Base-by-base conservation (phyloP, 805 yeast species). In the Kluyveromyces nonfermentans region DNA sequence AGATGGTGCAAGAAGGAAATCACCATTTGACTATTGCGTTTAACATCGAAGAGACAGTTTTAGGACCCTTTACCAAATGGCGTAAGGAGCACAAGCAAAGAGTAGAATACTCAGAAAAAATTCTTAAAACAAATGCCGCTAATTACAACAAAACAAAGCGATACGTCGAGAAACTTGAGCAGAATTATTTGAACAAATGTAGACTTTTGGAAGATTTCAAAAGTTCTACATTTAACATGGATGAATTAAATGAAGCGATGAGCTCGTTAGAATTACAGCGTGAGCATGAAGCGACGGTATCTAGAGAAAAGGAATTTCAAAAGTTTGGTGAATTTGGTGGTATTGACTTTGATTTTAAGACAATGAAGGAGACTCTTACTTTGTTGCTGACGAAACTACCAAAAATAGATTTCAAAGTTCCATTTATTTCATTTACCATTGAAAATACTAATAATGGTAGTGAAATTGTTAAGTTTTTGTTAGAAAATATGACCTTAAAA, bases 51-150 rank as follows among this genome's bases (percentile, higher is more conserved):
- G 54, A 65, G 1, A 65, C 76, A 60, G 90, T 86, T 1, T 57
- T 83, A 41, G 71, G 70, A 19, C 95, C 95, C 1, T 86, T 86
- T 54, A 61, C 75, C 9, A 73, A 74, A 52, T 87, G 94, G 94
- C 73, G 88, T 35, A 68, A 67, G 15, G 88, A 82, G 42, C 95
- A 86, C 62, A 73, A 73, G 42, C 75, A 75, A 51, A 66, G 94
- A 38, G 72, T 86, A 1, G 77, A 74, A 33, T 76, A 73, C 53
- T 77, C 85, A 15, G 81, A 79, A 43, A 68, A 71, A 45, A 68
- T 71, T 5, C 63, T 85, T 34, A 62, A 65, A 40, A 69, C 65
- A 17, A 78, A 76, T 50, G 69, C 76, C 37, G 73, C 72, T 51
- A 68, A 63, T 39, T 83, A 76, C 59, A 75, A 75, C 38, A 69